phyloP scores from a whole-genome alignment of 768 basidiomycete species.

The Auricularia cornea region DNA sequence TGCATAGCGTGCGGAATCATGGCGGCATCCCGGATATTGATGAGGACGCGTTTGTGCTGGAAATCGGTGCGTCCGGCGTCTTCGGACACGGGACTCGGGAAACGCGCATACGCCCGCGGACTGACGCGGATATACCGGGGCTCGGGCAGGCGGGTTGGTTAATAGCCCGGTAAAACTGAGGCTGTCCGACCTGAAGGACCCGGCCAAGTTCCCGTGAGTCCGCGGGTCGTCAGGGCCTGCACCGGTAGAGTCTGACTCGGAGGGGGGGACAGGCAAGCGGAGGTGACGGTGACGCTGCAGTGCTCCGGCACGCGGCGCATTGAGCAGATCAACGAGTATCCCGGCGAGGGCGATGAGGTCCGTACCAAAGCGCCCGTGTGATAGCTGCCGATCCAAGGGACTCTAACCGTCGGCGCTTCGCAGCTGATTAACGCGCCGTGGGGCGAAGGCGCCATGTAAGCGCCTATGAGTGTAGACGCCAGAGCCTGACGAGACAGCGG shows the following conservation, averaged over 20 bases:
- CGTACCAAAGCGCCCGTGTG: too few relatives aligned
- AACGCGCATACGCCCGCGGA: too few relatives aligned
- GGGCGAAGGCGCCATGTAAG: constrained; percentile 45
- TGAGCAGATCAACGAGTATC: constrained; percentile 44
- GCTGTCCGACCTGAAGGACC: constrained; percentile 42
- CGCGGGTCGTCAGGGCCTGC: not conserved
- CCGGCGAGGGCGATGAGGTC: constrained; percentile 41
- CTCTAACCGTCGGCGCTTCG: not conserved
- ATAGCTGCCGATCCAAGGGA: not conserved
- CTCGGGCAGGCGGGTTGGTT: constrained; percentile 32
- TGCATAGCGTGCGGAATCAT: constrained; percentile 41
- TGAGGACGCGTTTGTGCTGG: constrained; percentile 37
- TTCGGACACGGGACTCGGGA: too few relatives aligned
- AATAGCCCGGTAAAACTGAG: constrained; percentile 35
- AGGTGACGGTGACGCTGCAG: constrained; percentile 46
- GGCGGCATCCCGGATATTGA: constrained; percentile 45
- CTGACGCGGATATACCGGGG: too few relatives aligned
- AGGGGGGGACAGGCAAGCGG: constrained; percentile 29
- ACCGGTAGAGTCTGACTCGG: not conserved
- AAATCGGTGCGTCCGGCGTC: constrained; percentile 28
- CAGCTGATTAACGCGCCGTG: constrained; percentile 43
- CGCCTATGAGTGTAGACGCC: constrained; percentile 4
- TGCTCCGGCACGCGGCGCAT: constrained; percentile 47
- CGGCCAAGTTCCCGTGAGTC: constrained; percentile 37
- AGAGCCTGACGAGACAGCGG: constrained; percentile 24